Evolutionary conservation across 2,329 filamentous ascomycete genomes (phyloP).

Genomic region (Cyphellophora attinorum): DNA sequence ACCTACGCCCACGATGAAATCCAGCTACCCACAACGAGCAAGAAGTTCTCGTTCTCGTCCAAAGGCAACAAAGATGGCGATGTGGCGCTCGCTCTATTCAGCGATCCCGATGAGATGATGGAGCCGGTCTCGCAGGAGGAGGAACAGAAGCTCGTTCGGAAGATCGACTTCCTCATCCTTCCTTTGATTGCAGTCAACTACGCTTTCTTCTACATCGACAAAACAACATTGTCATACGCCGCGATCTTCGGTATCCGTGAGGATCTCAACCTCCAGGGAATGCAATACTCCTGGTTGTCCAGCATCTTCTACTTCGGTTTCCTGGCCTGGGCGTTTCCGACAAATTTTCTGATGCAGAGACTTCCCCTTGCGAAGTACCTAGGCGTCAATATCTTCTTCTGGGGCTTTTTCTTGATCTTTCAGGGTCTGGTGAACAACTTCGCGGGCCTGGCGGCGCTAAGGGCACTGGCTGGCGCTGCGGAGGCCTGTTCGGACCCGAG

Average conservation of each 20-base stretch:
- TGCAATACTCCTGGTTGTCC: constrained; percentile 33
- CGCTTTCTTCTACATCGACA: constrained; percentile 34
- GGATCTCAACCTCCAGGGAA: constrained; percentile 34
- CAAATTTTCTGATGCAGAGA: constrained; percentile 51
- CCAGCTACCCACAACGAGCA: constrained; percentile 7
- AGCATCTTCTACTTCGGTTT: not conserved
- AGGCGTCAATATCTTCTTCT: constrained; percentile 20
- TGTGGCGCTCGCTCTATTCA: constrained; percentile 42
- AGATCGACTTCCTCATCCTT: constrained; percentile 52
- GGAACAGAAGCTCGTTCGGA: constrained; percentile 39
- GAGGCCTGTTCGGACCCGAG: constrained; percentile 28
- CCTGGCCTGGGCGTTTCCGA: constrained; percentile 52
- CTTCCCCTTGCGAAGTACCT: constrained; percentile 22
- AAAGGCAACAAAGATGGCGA: constrained; percentile 31
- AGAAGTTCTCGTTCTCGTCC: constrained; percentile 14
- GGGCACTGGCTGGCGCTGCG: constrained; percentile 34
- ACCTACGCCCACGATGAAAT: constrained; percentile 7
- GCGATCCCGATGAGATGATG: constrained; percentile 36
- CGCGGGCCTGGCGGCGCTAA: constrained; percentile 27
- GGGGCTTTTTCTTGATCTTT: constrained; percentile 25
- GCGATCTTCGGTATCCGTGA: constrained; percentile 56
- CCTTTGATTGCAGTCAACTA: constrained; percentile 47
- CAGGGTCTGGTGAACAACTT: constrained; percentile 23
- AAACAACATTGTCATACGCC: constrained; percentile 37
- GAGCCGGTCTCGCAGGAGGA: constrained; percentile 37